Evolutionary conservation across 2,329 filamentous ascomycete genomes (phyloP), one percentile per base, ranked within the genome.

Genomic region (Aspergillus caelatus): DNA sequence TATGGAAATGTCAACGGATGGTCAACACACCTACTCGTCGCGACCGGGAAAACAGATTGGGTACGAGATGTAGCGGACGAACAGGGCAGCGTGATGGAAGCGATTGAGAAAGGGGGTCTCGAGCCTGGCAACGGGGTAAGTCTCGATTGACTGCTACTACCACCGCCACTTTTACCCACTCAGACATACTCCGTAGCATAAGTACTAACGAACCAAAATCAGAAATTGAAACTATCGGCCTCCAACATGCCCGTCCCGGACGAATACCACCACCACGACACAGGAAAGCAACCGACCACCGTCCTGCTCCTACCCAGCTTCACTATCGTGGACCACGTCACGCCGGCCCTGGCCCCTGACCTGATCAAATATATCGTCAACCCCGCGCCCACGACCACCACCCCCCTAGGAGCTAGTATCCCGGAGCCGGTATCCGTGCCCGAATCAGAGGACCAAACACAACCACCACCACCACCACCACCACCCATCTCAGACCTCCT

Each of bases 1-100:
- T 98, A 96, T 75, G 95, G 94, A 0, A 84, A 91, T 63, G 86
- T 97, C 66, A 91, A 93, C 73, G 92, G 89, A 41, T 98, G 93
- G 91, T 89, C 88, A 72, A 95, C 93, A 23, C 95, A 99, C 79
- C 76, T 97, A 65, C 82, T 99, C 36, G 93, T 98, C 19, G 95
- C 93, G 28, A 99, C 95, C n/a, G 92, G 93, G 65, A 97, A 97
- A 86, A 86, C 89, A 30, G 95, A 99, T 79, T 99, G 95, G 95
- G 91, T 94, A 74, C 82, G 92, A 64, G 91, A 96, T 80, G 92
- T 97, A 53, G 88, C 87, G 62, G 91, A 98, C 74, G 95, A 98
- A 82, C 89, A 91, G 78, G 91, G 91, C 7, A 93, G 90, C 74
- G 85, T 94, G 36, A 94, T 94, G 91, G 84, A 93, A 80, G 91